These are phyloP conservation scores for Talaromyces proteolyticus DNA, from an alignment of 495 filamentous ascomycete species.

Conservation along the genomic window DNA sequence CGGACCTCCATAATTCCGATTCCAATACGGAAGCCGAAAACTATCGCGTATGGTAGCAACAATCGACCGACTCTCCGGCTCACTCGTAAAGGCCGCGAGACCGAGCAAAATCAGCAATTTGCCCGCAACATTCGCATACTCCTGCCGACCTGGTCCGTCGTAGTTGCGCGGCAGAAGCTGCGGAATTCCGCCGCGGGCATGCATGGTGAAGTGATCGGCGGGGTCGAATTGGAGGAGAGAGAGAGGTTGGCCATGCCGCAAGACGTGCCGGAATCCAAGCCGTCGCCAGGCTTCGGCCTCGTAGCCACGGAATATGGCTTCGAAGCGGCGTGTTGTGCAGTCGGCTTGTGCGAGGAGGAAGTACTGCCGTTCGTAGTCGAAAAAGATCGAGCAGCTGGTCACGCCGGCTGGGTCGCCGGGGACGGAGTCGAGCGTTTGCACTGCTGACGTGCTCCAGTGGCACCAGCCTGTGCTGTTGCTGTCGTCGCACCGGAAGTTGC, in stretches of 20 bases:
- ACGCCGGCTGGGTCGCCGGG: neutral
- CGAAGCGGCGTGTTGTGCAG: neutral
- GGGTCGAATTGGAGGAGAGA: neutral
- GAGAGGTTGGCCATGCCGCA: neutral
- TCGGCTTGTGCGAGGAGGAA: neutral
- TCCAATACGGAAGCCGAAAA: slow-evolving; percentile 9
- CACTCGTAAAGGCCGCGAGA: slow-evolving; percentile 14
- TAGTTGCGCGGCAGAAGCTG: slow-evolving; percentile 12
- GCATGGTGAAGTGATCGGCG: neutral
- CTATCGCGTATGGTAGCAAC: neutral
- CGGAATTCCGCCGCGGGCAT: slow-evolving; percentile 7
- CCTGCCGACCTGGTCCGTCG: slow-evolving; percentile 1
- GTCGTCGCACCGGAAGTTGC: neutral
- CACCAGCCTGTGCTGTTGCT: slow-evolving; percentile 1
- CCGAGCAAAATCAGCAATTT: slow-evolving; percentile 12
- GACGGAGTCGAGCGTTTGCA: neutral
- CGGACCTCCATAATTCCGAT: neutral
- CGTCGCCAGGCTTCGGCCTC: neutral
- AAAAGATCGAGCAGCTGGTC: slow-evolving; percentile 1
- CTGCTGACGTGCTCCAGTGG: neutral
- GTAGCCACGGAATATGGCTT: neutral
- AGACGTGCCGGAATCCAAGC: neutral
- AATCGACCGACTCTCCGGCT: slow-evolving; percentile 1
- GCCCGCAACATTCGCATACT: slow-evolving; percentile 10
- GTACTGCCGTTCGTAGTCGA: slow-evolving; percentile 1